Base-by-base conservation (phyloP, 2,329 filamentous ascomycete genomes). In the Colletotrichum lupini region DNA sequence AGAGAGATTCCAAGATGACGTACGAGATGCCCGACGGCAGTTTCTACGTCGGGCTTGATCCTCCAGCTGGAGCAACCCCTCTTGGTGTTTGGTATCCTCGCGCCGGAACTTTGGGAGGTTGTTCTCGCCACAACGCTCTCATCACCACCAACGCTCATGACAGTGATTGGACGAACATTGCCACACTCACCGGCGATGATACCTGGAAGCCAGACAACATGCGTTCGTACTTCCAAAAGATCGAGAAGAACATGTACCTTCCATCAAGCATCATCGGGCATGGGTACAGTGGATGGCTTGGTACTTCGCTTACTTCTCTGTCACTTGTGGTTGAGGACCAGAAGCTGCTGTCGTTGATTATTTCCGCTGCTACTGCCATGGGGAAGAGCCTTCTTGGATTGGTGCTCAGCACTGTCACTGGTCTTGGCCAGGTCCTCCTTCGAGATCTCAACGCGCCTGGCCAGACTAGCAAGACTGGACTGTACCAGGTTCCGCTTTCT, bases 121-220 rank as follows among this genome's bases (percentile, higher is more conserved):
- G 87, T 79, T 87, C 89, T 1, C 85, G 87, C 3, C 91, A 93
- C 80, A 91, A 91, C 52, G 90, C 89, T 5, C 80, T 91, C 55
- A 87, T 92, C 62, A 84, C 87, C 22, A 83, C 91, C 26, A 87
- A 89, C 69, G 90, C 91, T 0, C 85, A 89, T 63, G 84, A 88
- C 57, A 87, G 85, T 24, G 91, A 93, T 79, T 93, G 88, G 81
- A 83, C 90, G 57, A 81, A 88, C 76, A 88, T 93, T 68, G 87
- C 86, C 5, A 79, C 81, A 8, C 77, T 92, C 35, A 93, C 91
- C 5, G 90, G 90, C 2, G 91, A 93, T 76, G 76, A 80, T 1
- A 89, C 88, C 0, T 93, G 91, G 90, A 81, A 83, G 0, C 82
- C 89, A 0, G 81, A 83, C 6, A 90, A 89, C 72, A 92, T 93